Percentiles rank a stretch among this genome's conserved stretches.
These are phyloP conservation scores for Phytophthora cactorum DNA, from an alignment of 352 stramenopile genomes.

Conservation along the genomic window DNA sequence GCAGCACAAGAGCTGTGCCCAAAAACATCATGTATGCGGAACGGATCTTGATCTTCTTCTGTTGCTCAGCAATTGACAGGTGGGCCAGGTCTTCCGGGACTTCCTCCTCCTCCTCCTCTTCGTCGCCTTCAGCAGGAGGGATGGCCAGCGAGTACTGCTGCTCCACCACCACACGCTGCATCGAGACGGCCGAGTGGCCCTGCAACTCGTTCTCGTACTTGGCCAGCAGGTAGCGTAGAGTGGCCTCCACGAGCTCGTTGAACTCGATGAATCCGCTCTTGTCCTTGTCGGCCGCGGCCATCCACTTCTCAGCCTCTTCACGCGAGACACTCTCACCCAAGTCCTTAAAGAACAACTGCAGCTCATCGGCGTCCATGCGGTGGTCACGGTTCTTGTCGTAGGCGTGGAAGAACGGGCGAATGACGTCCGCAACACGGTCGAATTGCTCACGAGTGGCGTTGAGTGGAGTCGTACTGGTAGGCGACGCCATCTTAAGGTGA, in stretches of 20 bases:
- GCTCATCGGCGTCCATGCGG: slow-evolving; percentile 92
- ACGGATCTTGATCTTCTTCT: slow-evolving; percentile 95
- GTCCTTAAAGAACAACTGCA: slow-evolving; percentile 94
- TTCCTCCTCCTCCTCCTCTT: slow-evolving; percentile 94
- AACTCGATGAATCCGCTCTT: slow-evolving; percentile 93
- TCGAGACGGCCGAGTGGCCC: slow-evolving; percentile 56
- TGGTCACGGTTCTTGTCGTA: slow-evolving; percentile 94
- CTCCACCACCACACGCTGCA: slow-evolving; percentile 55
- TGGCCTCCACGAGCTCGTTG: slow-evolving; percentile 94
- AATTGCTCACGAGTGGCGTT: slow-evolving; percentile 59
- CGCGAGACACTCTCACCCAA: slow-evolving; percentile 90
- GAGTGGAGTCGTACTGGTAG: slow-evolving; percentile 53
- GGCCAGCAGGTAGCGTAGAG: slow-evolving; percentile 84
- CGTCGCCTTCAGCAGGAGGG: slow-evolving; percentile 62
- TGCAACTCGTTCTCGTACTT: slow-evolving; percentile 75
- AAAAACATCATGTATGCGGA: slow-evolving; percentile 94
- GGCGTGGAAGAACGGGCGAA: slow-evolving; percentile 92
- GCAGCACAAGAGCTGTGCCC: slow-evolving; percentile 93
- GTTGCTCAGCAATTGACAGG: slow-evolving; percentile 95
- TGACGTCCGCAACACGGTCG: slow-evolving; percentile 89
- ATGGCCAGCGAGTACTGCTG: slow-evolving; percentile 53
- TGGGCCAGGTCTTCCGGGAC: slow-evolving; percentile 94
- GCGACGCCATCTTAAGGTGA: slow-evolving; percentile 57
- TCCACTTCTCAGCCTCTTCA: slow-evolving; percentile 85
- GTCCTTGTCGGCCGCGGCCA: slow-evolving; percentile 92